phyloP scores from a whole-genome alignment of 495 filamentous ascomycete species.

The Talaromyces thailandensis region DNA sequence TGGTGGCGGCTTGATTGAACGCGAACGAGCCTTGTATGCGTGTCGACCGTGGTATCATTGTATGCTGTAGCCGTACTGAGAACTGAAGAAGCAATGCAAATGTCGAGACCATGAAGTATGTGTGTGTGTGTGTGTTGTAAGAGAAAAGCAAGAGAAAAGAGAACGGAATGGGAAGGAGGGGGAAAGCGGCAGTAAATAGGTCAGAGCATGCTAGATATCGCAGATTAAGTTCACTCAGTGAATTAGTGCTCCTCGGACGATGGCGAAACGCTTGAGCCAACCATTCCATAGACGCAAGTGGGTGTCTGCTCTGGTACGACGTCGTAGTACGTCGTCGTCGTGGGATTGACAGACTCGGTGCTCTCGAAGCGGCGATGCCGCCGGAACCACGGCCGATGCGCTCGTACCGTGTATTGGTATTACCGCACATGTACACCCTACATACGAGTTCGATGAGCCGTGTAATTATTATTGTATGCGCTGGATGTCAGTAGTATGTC shows the following conservation, averaged over 20 bases:
- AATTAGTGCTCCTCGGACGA: neutral
- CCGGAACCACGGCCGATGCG: neutral
- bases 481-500: too few species aligned
- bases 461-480: too few species aligned
- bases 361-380: slow-evolving; percentile 1
- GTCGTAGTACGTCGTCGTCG: neutral
- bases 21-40: slow-evolving; percentile 7
- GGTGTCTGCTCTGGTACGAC: neutral
- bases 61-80: slow-evolving; percentile 13
- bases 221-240: neutral
- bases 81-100: slow-evolving; percentile 7
- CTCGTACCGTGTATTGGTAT: neutral
- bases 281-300: neutral
- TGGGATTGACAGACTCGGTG: neutral
- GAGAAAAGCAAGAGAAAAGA: slow-evolving; percentile 6
- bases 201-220: neutral
- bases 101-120: slow-evolving; percentile 4
- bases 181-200: slow-evolving; percentile 1
- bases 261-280: neutral
- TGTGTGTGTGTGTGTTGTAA: slow-evolving; percentile 4
- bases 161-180: slow-evolving; percentile 4
- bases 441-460: too few species aligned
- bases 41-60: slow-evolving; percentile 20
- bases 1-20: slow-evolving; percentile 3
- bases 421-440: neutral